Evolutionary conservation across 306 rosid species (phyloP).

Genomic region (Quercus rubra): DNA sequence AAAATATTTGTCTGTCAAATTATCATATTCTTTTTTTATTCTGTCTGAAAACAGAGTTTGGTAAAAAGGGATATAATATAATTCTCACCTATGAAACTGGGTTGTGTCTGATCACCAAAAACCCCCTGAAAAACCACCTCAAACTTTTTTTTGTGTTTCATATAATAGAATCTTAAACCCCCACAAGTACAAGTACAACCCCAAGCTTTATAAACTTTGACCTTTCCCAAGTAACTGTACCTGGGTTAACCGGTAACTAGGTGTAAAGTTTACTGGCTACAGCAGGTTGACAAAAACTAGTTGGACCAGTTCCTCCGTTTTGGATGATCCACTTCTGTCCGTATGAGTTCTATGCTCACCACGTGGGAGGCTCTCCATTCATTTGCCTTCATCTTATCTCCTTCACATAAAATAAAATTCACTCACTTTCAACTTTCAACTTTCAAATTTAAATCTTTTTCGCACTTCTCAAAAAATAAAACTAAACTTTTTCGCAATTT

Average conservation of each 20-base stretch:
- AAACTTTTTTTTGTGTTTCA: not conserved
- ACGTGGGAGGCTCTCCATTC: conserved; percentile 57
- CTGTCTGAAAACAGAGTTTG: not conserved
- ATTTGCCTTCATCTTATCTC: conserved; percentile 45
- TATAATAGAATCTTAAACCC: conserved; percentile 49
- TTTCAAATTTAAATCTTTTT: too few relatives aligned
- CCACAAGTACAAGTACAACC: not conserved
- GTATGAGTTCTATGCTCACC: conserved; percentile 28
- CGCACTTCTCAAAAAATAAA: too few relatives aligned
- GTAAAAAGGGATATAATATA: not conserved
- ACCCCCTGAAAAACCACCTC: conserved; percentile 45
- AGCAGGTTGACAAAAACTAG: conserved; percentile 32
- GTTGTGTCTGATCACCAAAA: conserved; percentile 49
- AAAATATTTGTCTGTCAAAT: not conserved
- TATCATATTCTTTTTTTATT: not conserved
- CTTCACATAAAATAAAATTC: conserved; percentile 18
- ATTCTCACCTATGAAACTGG: conserved; percentile 41
- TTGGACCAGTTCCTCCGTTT: conserved; percentile 52
- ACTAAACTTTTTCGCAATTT: too few relatives aligned
- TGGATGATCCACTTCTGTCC: conserved; percentile 56
- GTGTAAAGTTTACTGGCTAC: conserved; percentile 32
- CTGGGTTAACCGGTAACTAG: conserved; percentile 27
- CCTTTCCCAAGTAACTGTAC: conserved; percentile 27
- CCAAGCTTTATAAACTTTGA: conserved; percentile 35
- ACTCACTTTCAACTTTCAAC: too few relatives aligned